phyloP scores from a whole-genome alignment of 2,329 filamentous ascomycete genomes.

The Claviceps pusilla region DNA sequence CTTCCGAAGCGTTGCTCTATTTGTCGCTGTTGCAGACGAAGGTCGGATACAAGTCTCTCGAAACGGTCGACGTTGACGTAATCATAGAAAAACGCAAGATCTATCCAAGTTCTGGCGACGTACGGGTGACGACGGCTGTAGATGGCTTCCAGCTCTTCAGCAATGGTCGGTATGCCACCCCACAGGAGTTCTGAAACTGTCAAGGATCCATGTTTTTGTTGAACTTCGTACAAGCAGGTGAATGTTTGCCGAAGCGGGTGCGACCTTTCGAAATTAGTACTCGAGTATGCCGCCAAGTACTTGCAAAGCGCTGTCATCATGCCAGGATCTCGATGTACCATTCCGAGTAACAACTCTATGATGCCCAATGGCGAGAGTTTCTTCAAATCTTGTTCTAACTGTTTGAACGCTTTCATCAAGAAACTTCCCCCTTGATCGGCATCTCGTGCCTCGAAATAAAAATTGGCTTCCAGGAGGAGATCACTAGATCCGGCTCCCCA shows the following conservation, averaged over 20 bases:
- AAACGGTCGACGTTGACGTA: conserved; percentile 22
- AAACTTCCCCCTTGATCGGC: conserved; percentile 24
- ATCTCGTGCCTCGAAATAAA: conserved; percentile 25
- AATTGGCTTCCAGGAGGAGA: conserved; percentile 28
- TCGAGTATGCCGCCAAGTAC: conserved; percentile 28
- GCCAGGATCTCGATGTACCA: conserved; percentile 28
- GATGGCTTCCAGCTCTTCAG: conserved; percentile 29
- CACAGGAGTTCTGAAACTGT: conserved; percentile 29
- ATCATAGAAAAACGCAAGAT: conserved; percentile 25
- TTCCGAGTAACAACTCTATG: conserved; percentile 27
- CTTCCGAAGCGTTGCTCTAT: conserved; percentile 21
- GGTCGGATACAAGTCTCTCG: conserved; percentile 23
- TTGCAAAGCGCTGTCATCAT: conserved; percentile 32
- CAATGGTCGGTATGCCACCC: conserved; percentile 25
- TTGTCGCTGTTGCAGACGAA: conserved; percentile 20
- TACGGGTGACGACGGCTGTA: conserved; percentile 29
- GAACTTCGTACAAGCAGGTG: conserved; percentile 27
- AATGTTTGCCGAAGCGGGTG: conserved; percentile 30
- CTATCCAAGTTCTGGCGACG: conserved; percentile 27
- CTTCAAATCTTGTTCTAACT: conserved; percentile 27
- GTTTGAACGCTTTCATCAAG: conserved; percentile 28
- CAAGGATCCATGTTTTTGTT: conserved; percentile 28
- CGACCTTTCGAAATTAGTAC: conserved; percentile 27
- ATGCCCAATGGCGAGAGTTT: conserved; percentile 29
- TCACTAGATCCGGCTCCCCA: conserved; percentile 31